Base-by-base conservation (phyloP, 192 early-diverging fungal species). In the Chytriomyces sp. region DNA sequence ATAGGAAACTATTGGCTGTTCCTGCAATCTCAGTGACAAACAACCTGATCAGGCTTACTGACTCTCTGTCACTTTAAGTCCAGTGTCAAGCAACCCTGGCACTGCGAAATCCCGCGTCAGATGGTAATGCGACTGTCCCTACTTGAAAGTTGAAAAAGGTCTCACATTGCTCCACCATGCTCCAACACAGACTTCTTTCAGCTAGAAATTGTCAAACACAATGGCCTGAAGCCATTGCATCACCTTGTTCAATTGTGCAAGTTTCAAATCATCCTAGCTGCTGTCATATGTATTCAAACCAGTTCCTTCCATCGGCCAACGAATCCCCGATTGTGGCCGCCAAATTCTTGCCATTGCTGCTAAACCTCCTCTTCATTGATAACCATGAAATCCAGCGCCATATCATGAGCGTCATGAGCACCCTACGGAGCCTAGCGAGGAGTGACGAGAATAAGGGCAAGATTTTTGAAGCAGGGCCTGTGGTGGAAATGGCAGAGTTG, bases 81-180 rank as follows among this genome's bases (percentile, higher is more conserved):
- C 90, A 94, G 76, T 92, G 91, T 59, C 94, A 96, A 83, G 91
- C 94, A 1, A 91, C 92, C 8, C 81, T 96, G 64, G 92, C 92
- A 25, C 80, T 96, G 73, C 86, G 94, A 59, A 96, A 96, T 56
- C 77, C 94, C 63, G 94, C 94, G 25, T 91, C 90, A 7, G 90
- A 91, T 75, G 90, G 86, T 87, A 73, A n/a, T 40, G 37, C 6
- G 26, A 28, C 31, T 30, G 30, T 22, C 69, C n/a, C 22, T 32
- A 5, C 12, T 68, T n/a, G 2, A n/a, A 3, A 58, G 7, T 53
- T 73, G 2, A 3, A 61, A 10, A 52, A 17, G 22, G n/a, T 28
- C 17, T 31, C 38, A 25, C 44, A 49, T 49, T 49, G 2, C 14
- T 49, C 14, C 14, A 14, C 22, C 44, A 49, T 49, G 17, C 1